phyloP scores from a whole-genome alignment of 352 stramenopile genomes.

The Pythium guiyangense region DNA sequence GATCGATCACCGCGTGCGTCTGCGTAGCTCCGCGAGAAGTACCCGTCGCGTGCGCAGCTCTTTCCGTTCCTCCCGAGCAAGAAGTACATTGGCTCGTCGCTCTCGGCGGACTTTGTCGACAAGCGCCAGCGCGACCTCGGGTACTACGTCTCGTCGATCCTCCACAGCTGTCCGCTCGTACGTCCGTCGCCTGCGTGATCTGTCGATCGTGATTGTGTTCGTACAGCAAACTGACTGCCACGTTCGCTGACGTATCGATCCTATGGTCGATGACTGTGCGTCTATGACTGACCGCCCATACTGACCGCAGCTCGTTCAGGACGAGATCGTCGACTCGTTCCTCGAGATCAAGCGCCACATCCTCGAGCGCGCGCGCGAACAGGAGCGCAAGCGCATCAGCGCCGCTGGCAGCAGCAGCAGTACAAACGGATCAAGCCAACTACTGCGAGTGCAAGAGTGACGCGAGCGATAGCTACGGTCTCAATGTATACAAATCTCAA shows the following conservation, averaged over 20 bases:
- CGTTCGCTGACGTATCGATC: too few relatives aligned
- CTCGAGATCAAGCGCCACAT: constrained; percentile 87
- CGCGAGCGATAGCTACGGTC: too few relatives aligned
- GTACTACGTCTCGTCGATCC: constrained; percentile 83
- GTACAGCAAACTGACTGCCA: too few relatives aligned
- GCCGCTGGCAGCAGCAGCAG: too few relatives aligned
- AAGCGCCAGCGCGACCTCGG: constrained; percentile 83
- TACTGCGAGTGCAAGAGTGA: constrained; percentile 15
- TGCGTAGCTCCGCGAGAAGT: constrained; percentile 78
- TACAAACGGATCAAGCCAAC: constrained; percentile 3
- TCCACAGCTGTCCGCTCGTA: constrained; percentile 75
- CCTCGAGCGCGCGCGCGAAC: constrained; percentile 54
- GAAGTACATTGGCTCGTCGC: constrained; percentile 83
- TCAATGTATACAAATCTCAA: too few relatives aligned
- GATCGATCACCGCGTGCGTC: too few relatives aligned
- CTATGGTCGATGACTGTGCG: too few relatives aligned
- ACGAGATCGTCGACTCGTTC: constrained; percentile 86
- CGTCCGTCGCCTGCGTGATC: too few relatives aligned
- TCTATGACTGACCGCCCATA: too few relatives aligned
- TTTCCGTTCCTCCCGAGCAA: constrained; percentile 83
- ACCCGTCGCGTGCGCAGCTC: constrained; percentile 60
- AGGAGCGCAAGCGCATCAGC: constrained; percentile 26
- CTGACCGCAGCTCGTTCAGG: too few relatives aligned
- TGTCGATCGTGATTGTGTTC: too few relatives aligned
- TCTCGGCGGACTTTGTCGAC: constrained; percentile 83